phyloP scores from a whole-genome alignment of 2,329 filamentous ascomycete species.

The Aspergillus ochraceoroseus region DNA sequence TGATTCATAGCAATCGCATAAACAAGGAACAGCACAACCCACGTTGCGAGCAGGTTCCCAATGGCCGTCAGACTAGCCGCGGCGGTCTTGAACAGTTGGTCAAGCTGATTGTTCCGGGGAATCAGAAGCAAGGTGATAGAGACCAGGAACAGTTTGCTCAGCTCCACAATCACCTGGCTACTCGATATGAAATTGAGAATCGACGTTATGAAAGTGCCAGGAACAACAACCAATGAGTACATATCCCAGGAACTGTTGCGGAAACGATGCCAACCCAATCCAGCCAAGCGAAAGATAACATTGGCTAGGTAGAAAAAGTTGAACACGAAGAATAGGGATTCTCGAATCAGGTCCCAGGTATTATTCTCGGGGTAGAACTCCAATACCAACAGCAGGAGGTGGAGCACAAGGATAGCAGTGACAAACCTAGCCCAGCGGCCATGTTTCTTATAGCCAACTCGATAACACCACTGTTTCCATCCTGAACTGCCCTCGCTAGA shows the following conservation, averaged over 20 bases:
- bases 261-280: slow-evolving; percentile 88
- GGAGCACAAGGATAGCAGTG: slow-evolving; percentile 72
- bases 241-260: slow-evolving; percentile 92
- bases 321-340: slow-evolving; percentile 72
- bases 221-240: slow-evolving; percentile 74
- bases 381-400: slow-evolving; percentile 74
- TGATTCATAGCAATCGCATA: slow-evolving; percentile 96
- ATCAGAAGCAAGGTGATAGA: slow-evolving; percentile 85
- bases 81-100: slow-evolving; percentile 97
- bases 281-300: slow-evolving; percentile 74
- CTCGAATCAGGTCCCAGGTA: slow-evolving; percentile 67
- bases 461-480: slow-evolving; percentile 93
- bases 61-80: slow-evolving; percentile 89
- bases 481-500: slow-evolving; percentile 68
- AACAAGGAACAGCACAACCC: slow-evolving; percentile 94
- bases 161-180: slow-evolving; percentile 61
- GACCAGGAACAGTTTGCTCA: slow-evolving; percentile 93
- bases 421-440: slow-evolving; percentile 85
- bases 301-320: slow-evolving; percentile 79
- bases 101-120: slow-evolving; percentile 90
- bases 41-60: slow-evolving; percentile 86
- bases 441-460: slow-evolving; percentile 86
- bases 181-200: slow-evolving; percentile 63
- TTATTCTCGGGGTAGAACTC: slow-evolving; percentile 75
- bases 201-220: slow-evolving; percentile 76